These are phyloP conservation scores for Ophiostoma perfectum DNA, from an alignment of 2,329 filamentous ascomycete genomes.

Conservation along the genomic window DNA sequence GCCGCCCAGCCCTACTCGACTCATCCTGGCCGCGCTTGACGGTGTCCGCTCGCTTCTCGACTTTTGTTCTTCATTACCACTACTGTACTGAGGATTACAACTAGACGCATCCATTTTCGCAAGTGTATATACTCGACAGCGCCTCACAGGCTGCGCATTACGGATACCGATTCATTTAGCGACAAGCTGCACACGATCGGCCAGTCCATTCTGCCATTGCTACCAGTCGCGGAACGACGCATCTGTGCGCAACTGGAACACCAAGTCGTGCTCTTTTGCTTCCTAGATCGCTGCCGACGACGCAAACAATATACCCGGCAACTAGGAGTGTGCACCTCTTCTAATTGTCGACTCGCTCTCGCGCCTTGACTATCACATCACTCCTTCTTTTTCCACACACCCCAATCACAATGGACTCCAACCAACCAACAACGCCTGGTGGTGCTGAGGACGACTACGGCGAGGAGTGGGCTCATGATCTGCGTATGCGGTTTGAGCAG, in stretches of 20 bases:
- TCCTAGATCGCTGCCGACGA: conserved; percentile 3
- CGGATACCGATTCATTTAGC: too few relatives aligned
- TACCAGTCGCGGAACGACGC: not conserved
- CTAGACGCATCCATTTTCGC: too few relatives aligned
- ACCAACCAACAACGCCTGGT: conserved; percentile 26
- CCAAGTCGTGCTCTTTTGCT: not conserved
- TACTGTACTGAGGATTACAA: not conserved
- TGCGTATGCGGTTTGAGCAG: conserved; percentile 80
- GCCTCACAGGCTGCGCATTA: not conserved
- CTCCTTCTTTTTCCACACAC: not conserved
- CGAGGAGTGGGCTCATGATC: conserved; percentile 70
- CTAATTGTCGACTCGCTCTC: not conserved
- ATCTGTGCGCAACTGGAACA: conserved; percentile 1
- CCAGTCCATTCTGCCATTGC: not conserved
- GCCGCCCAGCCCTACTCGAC: not conserved
- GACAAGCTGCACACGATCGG: not conserved
- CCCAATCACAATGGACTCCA: conserved; percentile 30
- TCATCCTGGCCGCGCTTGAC: conserved; percentile 17
- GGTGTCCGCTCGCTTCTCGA: conserved; percentile 20
- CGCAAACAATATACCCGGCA: not conserved
- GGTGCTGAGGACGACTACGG: conserved; percentile 46
- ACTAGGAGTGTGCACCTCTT: too few relatives aligned
- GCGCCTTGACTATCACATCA: not conserved
- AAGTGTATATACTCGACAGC: too few relatives aligned
- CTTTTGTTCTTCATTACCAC: not conserved